Conservation (phyloP, 2,329 filamentous ascomycete species). For the Microcyclosporella mali region DNA sequence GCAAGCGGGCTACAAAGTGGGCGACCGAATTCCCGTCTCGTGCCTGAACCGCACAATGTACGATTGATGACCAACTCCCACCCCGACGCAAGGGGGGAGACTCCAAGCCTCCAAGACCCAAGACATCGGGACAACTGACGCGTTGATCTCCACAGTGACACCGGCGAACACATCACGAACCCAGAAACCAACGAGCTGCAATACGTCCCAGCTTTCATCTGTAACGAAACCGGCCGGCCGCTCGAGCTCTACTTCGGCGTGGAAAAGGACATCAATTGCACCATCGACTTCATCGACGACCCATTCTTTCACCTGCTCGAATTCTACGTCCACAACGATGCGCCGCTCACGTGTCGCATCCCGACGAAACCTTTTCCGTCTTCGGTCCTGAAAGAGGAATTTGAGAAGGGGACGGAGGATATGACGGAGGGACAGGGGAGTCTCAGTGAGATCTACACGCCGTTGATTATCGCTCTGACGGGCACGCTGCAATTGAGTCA, state of each 20-base stretch:
- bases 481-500: slow-evolving; percentile 85
- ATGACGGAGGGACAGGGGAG: slow-evolving; percentile 33
- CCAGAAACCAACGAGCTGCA: slow-evolving; percentile 67
- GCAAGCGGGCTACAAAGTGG: slow-evolving; percentile 41
- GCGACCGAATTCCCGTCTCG: slow-evolving; percentile 45
- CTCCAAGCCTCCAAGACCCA: no score
- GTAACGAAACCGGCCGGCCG: slow-evolving; percentile 77
- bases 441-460: slow-evolving; percentile 56
- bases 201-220: slow-evolving; percentile 85
- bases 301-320: slow-evolving; percentile 84
- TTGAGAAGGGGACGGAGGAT: slow-evolving; percentile 30
- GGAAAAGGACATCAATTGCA: slow-evolving; percentile 76
- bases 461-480: slow-evolving; percentile 79
- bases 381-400: slow-evolving; percentile 31
- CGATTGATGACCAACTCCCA: slow-evolving; percentile 15
- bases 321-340: slow-evolving; percentile 97
- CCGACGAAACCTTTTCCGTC: slow-evolving; percentile 63
- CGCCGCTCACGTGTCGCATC: slow-evolving; percentile 83
- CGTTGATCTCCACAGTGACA: slow-evolving; percentile 55
- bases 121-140: neutral
- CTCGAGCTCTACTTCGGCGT: slow-evolving; percentile 83
- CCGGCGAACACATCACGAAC: slow-evolving; percentile 82
- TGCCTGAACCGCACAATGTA: slow-evolving; percentile 50
- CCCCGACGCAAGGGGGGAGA: slow-evolving; percentile 3
- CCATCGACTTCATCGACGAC: slow-evolving; percentile 68